Percentiles rank a stretch among this genome's conserved stretches.
These are phyloP conservation scores for Amborella trichopoda DNA, from an alignment of 164 flowering plant species.

Conservation along the genomic window DNA sequence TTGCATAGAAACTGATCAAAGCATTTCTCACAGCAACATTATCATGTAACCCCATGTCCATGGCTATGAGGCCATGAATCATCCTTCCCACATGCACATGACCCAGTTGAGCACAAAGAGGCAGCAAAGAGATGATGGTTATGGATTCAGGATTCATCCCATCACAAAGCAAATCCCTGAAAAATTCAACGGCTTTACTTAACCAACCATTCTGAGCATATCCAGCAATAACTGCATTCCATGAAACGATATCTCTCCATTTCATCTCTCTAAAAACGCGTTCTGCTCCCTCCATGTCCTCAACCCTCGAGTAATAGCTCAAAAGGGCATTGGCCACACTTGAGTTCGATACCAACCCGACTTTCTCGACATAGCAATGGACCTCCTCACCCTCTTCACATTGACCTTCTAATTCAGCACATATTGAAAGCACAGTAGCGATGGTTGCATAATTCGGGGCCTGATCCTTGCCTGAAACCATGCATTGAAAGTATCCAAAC, in stretches of 20 bases:
- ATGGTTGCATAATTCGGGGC: constrained; percentile 71
- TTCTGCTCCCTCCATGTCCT: constrained; percentile 38
- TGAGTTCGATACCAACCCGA: constrained; percentile 26
- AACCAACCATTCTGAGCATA: constrained; percentile 36
- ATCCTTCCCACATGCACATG: constrained; percentile 30
- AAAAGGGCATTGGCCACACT: constrained; percentile 53
- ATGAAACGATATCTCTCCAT: constrained; percentile 57
- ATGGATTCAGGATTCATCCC: constrained; percentile 32
- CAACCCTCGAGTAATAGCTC: constrained; percentile 57
- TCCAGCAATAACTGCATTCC: constrained; percentile 80
- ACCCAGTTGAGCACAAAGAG: constrained; percentile 43
- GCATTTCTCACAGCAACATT: constrained; percentile 54
- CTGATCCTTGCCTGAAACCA: constrained; percentile 27
- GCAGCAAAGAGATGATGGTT: constrained; percentile 50
- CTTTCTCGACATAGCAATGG: constrained; percentile 34
- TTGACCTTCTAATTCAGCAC: constrained; percentile 29
- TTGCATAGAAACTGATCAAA: constrained; percentile 56
- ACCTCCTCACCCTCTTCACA: constrained; percentile 39
- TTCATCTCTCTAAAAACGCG: constrained; percentile 34
- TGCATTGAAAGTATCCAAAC: constrained; percentile 27
- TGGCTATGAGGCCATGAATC: constrained; percentile 48
- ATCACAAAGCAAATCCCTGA: constrained; percentile 25
- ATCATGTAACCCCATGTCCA: constrained; percentile 20
- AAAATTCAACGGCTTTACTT: constrained; percentile 35
- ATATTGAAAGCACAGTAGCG: constrained; percentile 50